These are phyloP conservation scores for Calonectria montana DNA, from an alignment of 2,329 filamentous ascomycete genomes.

Conservation along the genomic window DNA sequence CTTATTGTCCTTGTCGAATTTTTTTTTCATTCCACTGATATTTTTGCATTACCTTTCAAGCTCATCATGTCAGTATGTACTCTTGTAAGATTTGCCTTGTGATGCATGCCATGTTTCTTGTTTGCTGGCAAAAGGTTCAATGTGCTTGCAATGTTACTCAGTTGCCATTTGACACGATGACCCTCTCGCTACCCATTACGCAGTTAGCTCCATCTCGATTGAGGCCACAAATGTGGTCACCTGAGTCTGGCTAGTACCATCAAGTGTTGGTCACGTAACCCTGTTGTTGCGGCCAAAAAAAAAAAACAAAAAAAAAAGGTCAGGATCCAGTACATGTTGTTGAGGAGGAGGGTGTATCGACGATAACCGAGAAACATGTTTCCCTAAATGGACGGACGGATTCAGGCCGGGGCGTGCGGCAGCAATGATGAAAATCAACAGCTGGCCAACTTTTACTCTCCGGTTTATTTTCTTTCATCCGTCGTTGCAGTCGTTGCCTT, in stretches of 20 bases:
- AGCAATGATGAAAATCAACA: background rate
- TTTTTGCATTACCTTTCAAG: background rate
- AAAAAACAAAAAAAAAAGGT: background rate
- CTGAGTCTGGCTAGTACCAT: background rate
- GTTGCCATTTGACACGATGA: background rate
- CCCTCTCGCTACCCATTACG: background rate
- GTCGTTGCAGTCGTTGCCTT: background rate
- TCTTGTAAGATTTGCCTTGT: background rate
- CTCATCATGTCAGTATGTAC: background rate
- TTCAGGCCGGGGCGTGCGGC: background rate
- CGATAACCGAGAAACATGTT: slow-evolving; percentile 7
- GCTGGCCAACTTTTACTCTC: background rate
- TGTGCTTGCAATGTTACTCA: background rate
- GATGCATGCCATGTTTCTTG: background rate
- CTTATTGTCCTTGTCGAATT: slow-evolving; percentile 2
- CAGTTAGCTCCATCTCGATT: too few relatives aligned
- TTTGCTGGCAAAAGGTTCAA: background rate
- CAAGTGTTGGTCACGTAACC: background rate
- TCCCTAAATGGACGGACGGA: background rate
- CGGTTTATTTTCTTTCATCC: background rate
- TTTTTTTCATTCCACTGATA: background rate
- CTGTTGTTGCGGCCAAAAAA: background rate
- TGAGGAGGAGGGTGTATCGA: slow-evolving; percentile 1
- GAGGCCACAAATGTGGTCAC: background rate
- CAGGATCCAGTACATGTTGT: background rate